Evolutionary conservation across 2,329 filamentous ascomycete genomes (phyloP), one percentile per base, ranked within the genome.

Genomic region (Diaporthe ilicicola): DNA sequence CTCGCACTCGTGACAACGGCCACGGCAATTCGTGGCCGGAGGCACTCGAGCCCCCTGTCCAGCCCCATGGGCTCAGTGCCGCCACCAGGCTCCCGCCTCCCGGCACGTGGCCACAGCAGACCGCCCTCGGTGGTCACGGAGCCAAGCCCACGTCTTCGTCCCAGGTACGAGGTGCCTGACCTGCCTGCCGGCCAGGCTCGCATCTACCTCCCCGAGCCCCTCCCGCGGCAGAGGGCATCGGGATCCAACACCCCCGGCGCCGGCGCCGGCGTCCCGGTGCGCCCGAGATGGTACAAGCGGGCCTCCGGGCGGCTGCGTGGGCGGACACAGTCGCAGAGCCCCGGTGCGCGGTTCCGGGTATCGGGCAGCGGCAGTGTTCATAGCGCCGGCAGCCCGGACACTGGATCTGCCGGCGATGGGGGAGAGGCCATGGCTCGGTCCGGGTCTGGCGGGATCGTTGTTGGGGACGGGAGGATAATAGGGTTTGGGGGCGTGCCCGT

Each of bases 81-180:
- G 19, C 42, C 29, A 15, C 69, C 54, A 32, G 46, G 67, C 62
- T 17, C 69, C 61, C 61, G 50, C 54, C 29, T 39, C 24, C 39
- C 42, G 9, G 24, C 15, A 22, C 59, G 77, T 55, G 74, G 3
- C 74, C 75, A 59, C 74, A 76, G 77, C 24, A 77, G 77, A 3
- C 79, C 82, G 2, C 84, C 83, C 32, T 74, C 83, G n/a, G 80
- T 84, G 9, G 81, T 84, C 71, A 84, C 84, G 1, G 83, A 85
- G 71, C 84, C 84, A 0, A 84, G 82, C 10, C 83, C 84, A 1
- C 77, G 78, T 3, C 75, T 81, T 1, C 72, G 71, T 27, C 67
- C 61, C 5, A 59, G 70, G 15, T 48, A 48, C 37, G 42, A 69
- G 29, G 55, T 12, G 42, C 46, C 24, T 17, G 70, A 70, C 39